phyloP scores from a whole-genome alignment of 768 basidiomycete species.

The Tulasnella sp. region DNA sequence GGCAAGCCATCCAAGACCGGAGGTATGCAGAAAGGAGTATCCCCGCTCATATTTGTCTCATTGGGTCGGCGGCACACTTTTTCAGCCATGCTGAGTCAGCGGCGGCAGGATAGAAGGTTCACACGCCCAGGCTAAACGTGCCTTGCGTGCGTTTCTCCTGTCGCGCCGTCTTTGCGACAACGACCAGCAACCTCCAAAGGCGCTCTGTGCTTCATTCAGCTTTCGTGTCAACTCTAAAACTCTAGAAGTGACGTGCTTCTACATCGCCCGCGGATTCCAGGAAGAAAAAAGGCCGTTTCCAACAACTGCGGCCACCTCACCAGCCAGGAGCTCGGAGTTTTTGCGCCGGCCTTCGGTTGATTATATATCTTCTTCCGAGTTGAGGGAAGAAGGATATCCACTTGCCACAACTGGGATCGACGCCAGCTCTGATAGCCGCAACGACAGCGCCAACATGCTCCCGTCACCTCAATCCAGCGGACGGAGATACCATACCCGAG shows the following conservation, averaged over 20 bases:
- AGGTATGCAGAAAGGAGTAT: neutral
- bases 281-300: neutral
- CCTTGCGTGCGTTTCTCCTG: neutral
- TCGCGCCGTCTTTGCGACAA: neutral
- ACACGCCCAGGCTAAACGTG: slow-evolving; percentile 1
- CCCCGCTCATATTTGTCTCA: neutral
- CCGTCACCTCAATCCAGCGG: neutral
- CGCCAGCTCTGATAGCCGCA: neutral
- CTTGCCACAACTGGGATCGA: slow-evolving; percentile 17
- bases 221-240: neutral
- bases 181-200: neutral
- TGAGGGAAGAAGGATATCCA: slow-evolving; percentile 15
- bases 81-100: neutral
- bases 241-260: neutral
- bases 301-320: neutral
- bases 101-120: neutral
- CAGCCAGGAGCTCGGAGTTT: slow-evolving; percentile 1
- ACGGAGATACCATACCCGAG: neutral
- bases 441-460: neutral
- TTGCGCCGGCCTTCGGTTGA: neutral
- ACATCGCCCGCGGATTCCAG: neutral
- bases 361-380: neutral
- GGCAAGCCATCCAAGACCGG: neutral
- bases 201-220: neutral
- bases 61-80: neutral